These are phyloP conservation scores for Grosmannia clavigera DNA, from an alignment of 2,329 filamentous ascomycete genomes.

Conservation along the genomic window DNA sequence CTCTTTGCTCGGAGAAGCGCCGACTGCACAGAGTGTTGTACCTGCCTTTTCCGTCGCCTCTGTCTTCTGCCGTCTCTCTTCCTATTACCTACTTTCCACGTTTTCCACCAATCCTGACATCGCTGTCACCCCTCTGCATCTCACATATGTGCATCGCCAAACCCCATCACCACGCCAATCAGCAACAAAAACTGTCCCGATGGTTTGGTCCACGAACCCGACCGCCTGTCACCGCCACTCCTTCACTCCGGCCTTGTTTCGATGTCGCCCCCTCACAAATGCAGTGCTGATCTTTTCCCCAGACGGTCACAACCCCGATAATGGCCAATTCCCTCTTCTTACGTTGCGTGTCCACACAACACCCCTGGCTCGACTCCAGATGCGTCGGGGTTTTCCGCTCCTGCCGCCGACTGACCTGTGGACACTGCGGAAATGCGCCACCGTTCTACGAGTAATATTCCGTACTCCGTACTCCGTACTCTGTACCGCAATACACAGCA, in stretches of 20 bases:
- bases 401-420: no score
- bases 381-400: no score
- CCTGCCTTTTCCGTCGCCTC: not conserved
- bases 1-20: not conserved
- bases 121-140: not conserved
- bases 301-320: not conserved
- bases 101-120: not conserved
- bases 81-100: not conserved
- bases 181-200: not conserved
- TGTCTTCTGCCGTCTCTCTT: no score
- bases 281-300: not conserved
- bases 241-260: not conserved
- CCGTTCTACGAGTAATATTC: not conserved
- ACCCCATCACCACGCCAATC: not conserved
- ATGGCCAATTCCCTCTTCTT: not conserved
- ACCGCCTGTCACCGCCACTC: conserved; percentile 4
- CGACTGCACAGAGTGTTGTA: no score
- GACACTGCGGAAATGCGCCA: not conserved
- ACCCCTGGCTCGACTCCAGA: not conserved
- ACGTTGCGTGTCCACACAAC: not conserved
- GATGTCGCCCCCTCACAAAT: not conserved
- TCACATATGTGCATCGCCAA: no score
- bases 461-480: not conserved
- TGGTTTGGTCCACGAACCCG: conserved; percentile 4
- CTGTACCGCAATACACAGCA: not conserved